These are phyloP conservation scores for Cercis canadensis DNA, from an alignment of 306 rosid genomes.

Conservation along the genomic window DNA sequence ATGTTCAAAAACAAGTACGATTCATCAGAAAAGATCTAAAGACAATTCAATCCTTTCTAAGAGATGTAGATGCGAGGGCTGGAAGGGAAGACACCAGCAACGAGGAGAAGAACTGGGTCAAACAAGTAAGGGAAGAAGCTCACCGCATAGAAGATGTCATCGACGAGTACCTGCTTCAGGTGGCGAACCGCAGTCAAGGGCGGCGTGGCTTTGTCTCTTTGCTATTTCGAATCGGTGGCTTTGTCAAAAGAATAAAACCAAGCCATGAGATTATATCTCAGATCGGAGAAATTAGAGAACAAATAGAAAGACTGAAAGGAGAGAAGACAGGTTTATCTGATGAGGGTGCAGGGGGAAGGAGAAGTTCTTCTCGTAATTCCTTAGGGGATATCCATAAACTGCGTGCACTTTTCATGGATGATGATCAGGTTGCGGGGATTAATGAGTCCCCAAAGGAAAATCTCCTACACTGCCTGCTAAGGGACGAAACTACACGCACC, in stretches of 20 bases:
- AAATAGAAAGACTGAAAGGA: no score
- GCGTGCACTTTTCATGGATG: not conserved
- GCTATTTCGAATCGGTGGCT: no score
- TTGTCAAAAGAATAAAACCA: no score
- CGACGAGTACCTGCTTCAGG: no score
- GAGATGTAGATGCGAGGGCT: conserved; percentile 18
- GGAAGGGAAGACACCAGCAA: not conserved
- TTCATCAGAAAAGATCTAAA: not conserved
- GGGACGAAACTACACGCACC: not conserved
- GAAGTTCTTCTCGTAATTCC: no score
- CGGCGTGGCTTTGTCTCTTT: no score
- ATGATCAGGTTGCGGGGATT: not conserved
- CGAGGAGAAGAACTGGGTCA: not conserved
- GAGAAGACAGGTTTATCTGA: no score
- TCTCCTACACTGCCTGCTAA: not conserved
- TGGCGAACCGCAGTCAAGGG: no score
- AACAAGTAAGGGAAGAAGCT: no score
- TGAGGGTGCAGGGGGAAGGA: no score
- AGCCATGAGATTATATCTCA: no score
- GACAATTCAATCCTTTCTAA: not conserved
- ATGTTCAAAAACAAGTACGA: not conserved
- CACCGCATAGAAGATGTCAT: conserved; percentile 29
- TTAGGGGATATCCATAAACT: not conserved
- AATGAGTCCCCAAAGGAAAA: not conserved
- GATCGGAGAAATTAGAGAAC: no score